Evolutionary conservation across 75 land plant genomes (phyloP).

Genomic region (Pinus tabuliformis): DNA sequence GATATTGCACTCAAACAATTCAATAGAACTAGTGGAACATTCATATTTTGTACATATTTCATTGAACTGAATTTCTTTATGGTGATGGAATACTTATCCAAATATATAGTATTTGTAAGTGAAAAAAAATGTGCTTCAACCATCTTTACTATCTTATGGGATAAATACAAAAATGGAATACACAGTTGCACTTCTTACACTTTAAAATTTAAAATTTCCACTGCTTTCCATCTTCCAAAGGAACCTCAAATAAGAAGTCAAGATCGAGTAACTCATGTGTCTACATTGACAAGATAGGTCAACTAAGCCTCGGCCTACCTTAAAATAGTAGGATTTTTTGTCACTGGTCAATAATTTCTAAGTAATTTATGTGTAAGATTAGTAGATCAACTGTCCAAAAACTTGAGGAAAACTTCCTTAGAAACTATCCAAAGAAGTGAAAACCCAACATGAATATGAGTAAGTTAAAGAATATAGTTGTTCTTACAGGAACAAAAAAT

Average conservation of each 20-base stretch:
- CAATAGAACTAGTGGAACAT: neutral
- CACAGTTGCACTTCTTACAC: neutral
- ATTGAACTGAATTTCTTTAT: neutral
- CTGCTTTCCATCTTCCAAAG: constrained; percentile 4
- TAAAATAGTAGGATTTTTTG: neutral
- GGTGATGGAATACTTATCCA: constrained; percentile 5
- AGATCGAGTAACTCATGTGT: neutral
- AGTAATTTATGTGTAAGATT: neutral
- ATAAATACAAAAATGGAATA: constrained; percentile 9
- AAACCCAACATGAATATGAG: too few species aligned
- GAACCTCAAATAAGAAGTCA: constrained; percentile 3
- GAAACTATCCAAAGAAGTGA: neutral
- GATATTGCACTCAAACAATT: neutral
- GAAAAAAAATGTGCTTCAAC: neutral
- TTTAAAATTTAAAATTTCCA: constrained; percentile 1
- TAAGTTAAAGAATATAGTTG: neutral
- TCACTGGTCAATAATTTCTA: constrained; percentile 4
- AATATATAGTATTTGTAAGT: constrained; percentile 8
- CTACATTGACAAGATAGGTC: neutral
- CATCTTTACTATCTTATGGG: constrained; percentile 1
- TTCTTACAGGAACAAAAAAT: neutral
- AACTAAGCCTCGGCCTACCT: constrained; percentile 2
- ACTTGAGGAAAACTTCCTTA: neutral
- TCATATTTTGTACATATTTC: constrained; percentile 3
- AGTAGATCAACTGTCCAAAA: neutral